Base-by-base conservation (phyloP, 192 early-diverging fungal genomes). In the Paraglomus occultum region DNA sequence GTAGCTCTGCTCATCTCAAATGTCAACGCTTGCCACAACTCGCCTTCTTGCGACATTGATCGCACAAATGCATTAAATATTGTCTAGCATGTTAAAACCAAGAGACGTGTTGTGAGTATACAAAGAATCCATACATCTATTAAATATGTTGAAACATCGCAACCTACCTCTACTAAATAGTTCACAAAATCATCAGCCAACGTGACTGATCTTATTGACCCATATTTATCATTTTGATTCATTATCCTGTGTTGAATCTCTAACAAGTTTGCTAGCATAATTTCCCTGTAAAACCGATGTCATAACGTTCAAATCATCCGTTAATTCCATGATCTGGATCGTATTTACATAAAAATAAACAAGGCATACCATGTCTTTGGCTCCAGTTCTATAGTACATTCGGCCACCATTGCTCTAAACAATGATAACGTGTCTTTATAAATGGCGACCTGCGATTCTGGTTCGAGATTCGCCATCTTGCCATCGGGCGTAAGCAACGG, bases 391-490 rank as follows among this genome's bases (percentile, higher is more conserved):
- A 88, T 82, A 8, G 78, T 80, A 17, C 82, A 67, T 10, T 74
- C 72, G 0, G 83, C 74, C 4, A 91, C 51, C 20, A 88, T 80
- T 1, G 86, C 80, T 47, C 91, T 80, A 71, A 84, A 91, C 4
- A 92, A 75, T 43, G 84, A 76, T 8, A 93, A 62, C 7, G 87
- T 83, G 71, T 94, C 90, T 49, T 84, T 86, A 74, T 89, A 92
- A 14, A 88, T 76, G 17, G 74, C 68, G 8, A 75, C 77, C 31
- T 83, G 55, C 0, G 81, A 76, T 22, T 85, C 84, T 60, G 74
- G 63, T 43, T 83, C 86, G 8, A 70, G 69, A 71, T 76, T 83
- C 62, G 74, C 79, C 66, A 71, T 81, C 42, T 76, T 71, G 14
- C 69, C 52, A 55, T 80, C 76, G 2, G 71, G 15, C 0, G 54